Conservation (phyloP, 108 stramenopile genomes). For the Pseudonitzschia pungens region DNA sequence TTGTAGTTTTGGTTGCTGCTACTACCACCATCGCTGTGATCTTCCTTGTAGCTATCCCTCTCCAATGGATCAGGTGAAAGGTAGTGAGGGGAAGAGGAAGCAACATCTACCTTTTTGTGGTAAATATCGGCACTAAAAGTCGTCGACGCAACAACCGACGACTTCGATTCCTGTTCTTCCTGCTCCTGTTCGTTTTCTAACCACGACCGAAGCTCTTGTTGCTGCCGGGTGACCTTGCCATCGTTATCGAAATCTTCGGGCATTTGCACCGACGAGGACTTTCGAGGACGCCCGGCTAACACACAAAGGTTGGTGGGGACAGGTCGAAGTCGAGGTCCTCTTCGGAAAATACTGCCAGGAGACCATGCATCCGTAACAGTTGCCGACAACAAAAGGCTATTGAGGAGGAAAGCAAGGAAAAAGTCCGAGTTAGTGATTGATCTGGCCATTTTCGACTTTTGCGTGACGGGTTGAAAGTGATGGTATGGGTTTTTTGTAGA, state of each 20-base stretch:
- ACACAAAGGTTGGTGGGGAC: conserved; percentile 24
- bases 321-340: conserved; percentile 15
- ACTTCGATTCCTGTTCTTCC: not conserved
- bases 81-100: conserved; percentile 23
- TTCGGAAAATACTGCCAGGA: conserved; percentile 19
- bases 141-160: not conserved
- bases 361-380: conserved; percentile 22
- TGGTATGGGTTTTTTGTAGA: not conserved
- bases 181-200: conserved; percentile 4
- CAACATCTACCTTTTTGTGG: conserved; percentile 11
- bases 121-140: not conserved
- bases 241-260: conserved; percentile 15
- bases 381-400: conserved; percentile 1
- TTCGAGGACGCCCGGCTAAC: conserved; percentile 11
- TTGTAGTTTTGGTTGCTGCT: conserved; percentile 1
- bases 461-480: not conserved
- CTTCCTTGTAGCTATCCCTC: not conserved
- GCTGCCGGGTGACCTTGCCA: conserved; percentile 6
- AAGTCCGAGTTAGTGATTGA: conserved; percentile 5
- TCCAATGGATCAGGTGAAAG: conserved; percentile 10
- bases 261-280: conserved; percentile 10
- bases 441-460: not conserved
- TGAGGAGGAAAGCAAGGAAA: not conserved
- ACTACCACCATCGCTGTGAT: conserved; percentile 4
- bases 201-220: not conserved